Percentiles rank a stretch among this genome's conserved stretches.
phyloP scores from a whole-genome alignment of 1,284 basidiomycete genomes.

The Microstroma glucosiphilum region DNA sequence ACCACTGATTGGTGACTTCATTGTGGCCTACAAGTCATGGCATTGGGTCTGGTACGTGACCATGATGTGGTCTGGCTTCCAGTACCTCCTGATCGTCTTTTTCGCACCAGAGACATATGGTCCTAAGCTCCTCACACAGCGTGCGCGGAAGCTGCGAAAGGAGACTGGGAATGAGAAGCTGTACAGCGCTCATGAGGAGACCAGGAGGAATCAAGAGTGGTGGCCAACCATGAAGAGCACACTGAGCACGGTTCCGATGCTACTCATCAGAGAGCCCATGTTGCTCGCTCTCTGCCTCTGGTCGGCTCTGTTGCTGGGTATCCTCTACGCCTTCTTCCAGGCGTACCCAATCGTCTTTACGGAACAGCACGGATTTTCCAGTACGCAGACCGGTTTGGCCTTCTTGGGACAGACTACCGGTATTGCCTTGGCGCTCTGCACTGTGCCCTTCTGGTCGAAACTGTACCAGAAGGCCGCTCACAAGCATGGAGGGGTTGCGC shows the following conservation, averaged over 20 bases:
- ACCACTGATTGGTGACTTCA: conserved; percentile 10
- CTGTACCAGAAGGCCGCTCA: conserved; percentile 11
- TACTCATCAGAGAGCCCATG: conserved; percentile 20
- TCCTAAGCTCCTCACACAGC: conserved; percentile 62
- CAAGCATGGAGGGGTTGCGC: conserved; percentile 56
- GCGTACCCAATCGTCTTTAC: conserved; percentile 55
- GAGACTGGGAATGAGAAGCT: conserved; percentile 11
- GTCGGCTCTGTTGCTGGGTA: conserved; percentile 63
- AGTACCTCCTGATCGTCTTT: conserved; percentile 10
- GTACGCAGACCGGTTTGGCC: conserved; percentile 61
- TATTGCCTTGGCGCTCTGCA: conserved; percentile 58
- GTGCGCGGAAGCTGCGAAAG: conserved; percentile 49
- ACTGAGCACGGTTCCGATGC: conserved; percentile 50
- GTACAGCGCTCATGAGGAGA: conserved; percentile 50
- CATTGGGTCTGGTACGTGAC: conserved; percentile 70
- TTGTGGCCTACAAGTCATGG: conserved; percentile 55
- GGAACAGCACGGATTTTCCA: conserved; percentile 44
- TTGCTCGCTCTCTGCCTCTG: conserved; percentile 20
- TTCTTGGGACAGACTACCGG: conserved; percentile 71
- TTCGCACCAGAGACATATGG: conserved; percentile 63
- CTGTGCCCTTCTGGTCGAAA: conserved; percentile 64
- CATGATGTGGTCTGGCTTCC: conserved; percentile 52
- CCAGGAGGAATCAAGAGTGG: conserved; percentile 54
- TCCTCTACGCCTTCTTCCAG: conserved; percentile 69
- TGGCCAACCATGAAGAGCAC: conserved; percentile 53